These are phyloP conservation scores for Ambrosia trifida DNA, from an alignment of 129 eudicot genomes.

Conservation along the genomic window DNA sequence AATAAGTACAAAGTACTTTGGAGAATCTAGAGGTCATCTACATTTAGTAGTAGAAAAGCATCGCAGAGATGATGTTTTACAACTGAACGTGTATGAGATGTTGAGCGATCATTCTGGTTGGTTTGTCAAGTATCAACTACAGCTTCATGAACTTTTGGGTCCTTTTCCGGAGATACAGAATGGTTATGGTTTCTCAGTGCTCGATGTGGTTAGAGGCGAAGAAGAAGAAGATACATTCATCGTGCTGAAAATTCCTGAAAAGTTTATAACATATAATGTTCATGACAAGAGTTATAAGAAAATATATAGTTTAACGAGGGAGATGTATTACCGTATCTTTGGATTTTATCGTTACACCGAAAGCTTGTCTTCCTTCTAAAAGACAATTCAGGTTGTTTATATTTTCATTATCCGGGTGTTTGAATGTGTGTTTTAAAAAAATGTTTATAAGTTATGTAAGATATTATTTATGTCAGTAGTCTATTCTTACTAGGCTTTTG, in stretches of 20 bases:
- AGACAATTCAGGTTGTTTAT: no score
- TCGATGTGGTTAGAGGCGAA: constrained; percentile 5
- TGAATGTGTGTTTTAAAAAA: no score
- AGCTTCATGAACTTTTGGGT: not conserved
- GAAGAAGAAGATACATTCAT: constrained; percentile 5
- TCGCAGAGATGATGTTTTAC: not conserved
- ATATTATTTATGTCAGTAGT: no score
- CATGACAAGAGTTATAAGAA: constrained; percentile 2
- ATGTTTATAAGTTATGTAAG: no score
- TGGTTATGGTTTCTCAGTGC: not conserved
- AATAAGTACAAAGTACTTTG: not conserved
- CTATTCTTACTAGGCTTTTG: no score
- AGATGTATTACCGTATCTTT: not conserved
- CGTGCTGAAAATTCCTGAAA: not conserved
- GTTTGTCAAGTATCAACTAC: not conserved
- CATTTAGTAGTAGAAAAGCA: not conserved
- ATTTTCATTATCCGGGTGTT: no score
- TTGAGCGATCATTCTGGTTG: not conserved
- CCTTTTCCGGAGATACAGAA: not conserved
- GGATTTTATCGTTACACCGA: no score
- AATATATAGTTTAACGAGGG: not conserved
- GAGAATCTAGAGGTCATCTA: constrained; percentile 3
- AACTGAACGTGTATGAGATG: constrained; percentile 6
- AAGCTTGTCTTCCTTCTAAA: no score
- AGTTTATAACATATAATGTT: not conserved